phyloP scores from a whole-genome alignment of 768 basidiomycete species.

The Pisolithus microcarpus region DNA sequence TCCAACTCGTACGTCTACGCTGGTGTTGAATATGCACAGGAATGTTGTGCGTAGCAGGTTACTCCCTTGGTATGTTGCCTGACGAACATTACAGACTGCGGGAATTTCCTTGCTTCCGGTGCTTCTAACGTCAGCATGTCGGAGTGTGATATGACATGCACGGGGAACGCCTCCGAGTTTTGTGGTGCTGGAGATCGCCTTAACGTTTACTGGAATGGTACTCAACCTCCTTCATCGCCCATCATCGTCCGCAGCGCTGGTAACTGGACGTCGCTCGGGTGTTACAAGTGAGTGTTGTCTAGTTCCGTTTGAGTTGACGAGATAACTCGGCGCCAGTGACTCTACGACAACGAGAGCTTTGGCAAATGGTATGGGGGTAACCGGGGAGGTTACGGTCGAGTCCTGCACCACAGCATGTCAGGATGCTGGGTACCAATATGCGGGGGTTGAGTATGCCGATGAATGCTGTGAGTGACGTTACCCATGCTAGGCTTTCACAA shows the following conservation, averaged over 20 bases:
- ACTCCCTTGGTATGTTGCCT: not conserved
- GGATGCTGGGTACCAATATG: constrained; percentile 32
- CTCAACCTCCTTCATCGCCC: constrained; percentile 48
- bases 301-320: not conserved
- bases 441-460: constrained; percentile 40
- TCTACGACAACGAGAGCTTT: constrained; percentile 28
- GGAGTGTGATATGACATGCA: constrained; percentile 58
- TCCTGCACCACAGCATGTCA: constrained; percentile 44
- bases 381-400: constrained; percentile 40
- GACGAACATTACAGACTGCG: constrained; percentile 46
- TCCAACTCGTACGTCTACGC: constrained; percentile 47
- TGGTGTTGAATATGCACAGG: constrained; percentile 59
- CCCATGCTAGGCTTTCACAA: not conserved
- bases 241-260: constrained; percentile 47
- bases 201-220: constrained; percentile 60
- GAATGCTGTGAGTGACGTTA: constrained; percentile 40
- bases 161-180: constrained; percentile 47
- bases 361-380: constrained; percentile 26
- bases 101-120: constrained; percentile 42
- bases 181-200: constrained; percentile 58
- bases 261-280: constrained; percentile 66
- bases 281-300: constrained; percentile 48
- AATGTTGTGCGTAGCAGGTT: constrained; percentile 47
- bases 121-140: constrained; percentile 37
- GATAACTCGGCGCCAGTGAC: constrained; percentile 22